A percentile compares a stretch with the other conserved stretches of the same genome.
Evolutionary conservation across 768 basidiomycete species (phyloP).

Genomic region (Pisolithus marmoratus): DNA sequence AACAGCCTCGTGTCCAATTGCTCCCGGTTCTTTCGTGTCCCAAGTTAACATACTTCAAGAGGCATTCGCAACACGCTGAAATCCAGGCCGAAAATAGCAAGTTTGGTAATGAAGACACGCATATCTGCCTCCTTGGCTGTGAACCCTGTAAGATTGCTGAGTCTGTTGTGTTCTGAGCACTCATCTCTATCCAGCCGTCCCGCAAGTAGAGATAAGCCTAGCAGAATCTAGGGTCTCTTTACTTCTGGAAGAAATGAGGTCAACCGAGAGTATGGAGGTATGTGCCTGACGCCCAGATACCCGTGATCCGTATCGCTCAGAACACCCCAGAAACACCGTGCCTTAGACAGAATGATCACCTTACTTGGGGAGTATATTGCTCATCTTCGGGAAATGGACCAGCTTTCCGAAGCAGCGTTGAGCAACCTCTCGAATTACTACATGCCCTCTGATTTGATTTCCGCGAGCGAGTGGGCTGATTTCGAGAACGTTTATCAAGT

Average conservation of each 20-base stretch:
- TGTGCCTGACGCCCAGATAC: neutral
- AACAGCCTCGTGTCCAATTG: conserved; percentile 56
- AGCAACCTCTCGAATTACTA: conserved; percentile 46
- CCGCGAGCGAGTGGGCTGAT: conserved; percentile 65
- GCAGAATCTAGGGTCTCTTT: conserved; percentile 49
- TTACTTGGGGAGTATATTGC: conserved; percentile 58
- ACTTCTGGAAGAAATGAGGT: conserved; percentile 27
- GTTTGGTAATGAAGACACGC: conserved; percentile 83
- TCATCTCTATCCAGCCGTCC: conserved; percentile 41
- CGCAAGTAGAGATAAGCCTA: conserved; percentile 58
- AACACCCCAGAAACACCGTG: conserved; percentile 17
- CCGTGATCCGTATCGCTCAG: conserved; percentile 1
- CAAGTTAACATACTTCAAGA: conserved; percentile 76
- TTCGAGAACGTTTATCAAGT: conserved; percentile 92
- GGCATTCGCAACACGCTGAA: conserved; percentile 38
- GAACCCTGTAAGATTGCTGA: conserved; percentile 51
- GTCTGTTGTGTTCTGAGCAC: neutral
- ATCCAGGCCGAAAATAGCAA: conserved; percentile 52
- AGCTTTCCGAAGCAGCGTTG: conserved; percentile 24
- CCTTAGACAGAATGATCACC: conserved; percentile 45
- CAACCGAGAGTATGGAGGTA: conserved; percentile 12
- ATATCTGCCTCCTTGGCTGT: conserved; percentile 72
- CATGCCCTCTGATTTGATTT: conserved; percentile 62
- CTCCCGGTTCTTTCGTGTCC: conserved; percentile 75
- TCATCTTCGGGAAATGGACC: conserved; percentile 45